Evolutionary conservation across 2,329 filamentous ascomycete genomes (phyloP), one percentile per base, ranked within the genome.

Genomic region (Arthrinium puccinioides): DNA sequence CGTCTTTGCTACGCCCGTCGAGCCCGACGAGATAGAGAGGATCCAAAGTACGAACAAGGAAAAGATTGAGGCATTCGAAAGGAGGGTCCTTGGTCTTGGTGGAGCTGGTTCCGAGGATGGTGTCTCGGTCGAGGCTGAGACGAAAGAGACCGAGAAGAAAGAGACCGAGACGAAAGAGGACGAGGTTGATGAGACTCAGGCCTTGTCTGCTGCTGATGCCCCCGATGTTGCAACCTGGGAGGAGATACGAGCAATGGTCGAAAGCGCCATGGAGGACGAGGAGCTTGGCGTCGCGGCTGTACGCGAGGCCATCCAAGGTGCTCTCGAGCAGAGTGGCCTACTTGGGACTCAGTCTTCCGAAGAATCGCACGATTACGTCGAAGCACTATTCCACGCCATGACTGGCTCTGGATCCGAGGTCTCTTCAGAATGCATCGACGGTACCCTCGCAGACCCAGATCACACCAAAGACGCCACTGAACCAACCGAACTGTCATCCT

Each of bases 1-100:
- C 54, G 78, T 97, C 37, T 94, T 95, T 54, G 89, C 82, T 11
- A 84, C 94, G 57, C 89, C 92, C 4, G 80, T 97, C 37, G 75
- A 74, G 0, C 74, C 85, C 5, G 72, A 80, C 5, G 71, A 87
- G 37, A 86, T 94, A 44, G 66, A 82, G 14, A 59, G 63, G 10
- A 84, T 92, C n/a, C 90, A 97, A 56, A 74, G 69, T 16, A 70
- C 70, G 11, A 79, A 76, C 40, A 76, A 77, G 44, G 74, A 68
- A 14, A 73, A 76, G 23, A 72, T 88, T 16, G 78, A 83, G 32
- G 74, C 74, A 10, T 86, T 86, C 47, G 83, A 94, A 56, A 69
- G 67, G 26, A 61, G 69, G 11, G 70, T 87, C 13, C 63, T 80
- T 29, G 76, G 71, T 8, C 47, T 79, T 3, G 57, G 59, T 2